Evolutionary conservation across 768 basidiomycete genomes (phyloP), one percentile per base, ranked within the genome.

Genomic region (Rhodotorula paludigena): DNA sequence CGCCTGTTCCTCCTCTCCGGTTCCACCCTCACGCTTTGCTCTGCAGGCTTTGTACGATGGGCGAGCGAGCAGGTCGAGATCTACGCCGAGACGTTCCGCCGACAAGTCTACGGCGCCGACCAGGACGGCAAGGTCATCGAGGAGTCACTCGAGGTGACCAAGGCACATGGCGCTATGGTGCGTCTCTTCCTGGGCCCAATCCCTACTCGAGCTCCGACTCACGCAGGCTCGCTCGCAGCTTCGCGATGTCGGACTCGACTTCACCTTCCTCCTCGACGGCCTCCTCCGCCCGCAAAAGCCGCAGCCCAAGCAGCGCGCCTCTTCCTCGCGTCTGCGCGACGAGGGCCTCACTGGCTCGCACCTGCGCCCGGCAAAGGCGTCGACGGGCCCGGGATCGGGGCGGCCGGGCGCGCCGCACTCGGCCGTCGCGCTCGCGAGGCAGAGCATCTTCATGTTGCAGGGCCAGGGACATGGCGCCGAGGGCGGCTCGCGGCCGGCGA

Each of bases 171-270:
- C 75, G 85, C 84, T 74, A 92, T 90, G 84, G 92, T 91, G 49
- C 45, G 39, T 51, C 12, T 21, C 68, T 53, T 38, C 30, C 38
- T 7, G n/a, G 5, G 25, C 49, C 25, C 36, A n/a, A n/a, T 49
- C 32, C 11, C 21, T 42, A 12, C n/a, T n/a, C 25, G 3, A 4
- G 16, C 16, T 18, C 38, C 18, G 23, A 9, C 42, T 35, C 30
- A 42, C 25, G 41, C 51, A 30, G 30, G 30, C 23, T 39, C 52
- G 30, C 23, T 71, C 91, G 89, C 84, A 94, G 23, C 82, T 97
- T 11, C 87, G 91, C 80, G 93, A 97, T 74, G 91, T 87, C 75
- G 93, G 93, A 4, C 85, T 97, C 42, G 93, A 96, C 80, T 96
- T 97, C 77, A 87, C 88, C 32, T 92, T 88, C 80, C 81, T 94